These are phyloP conservation scores for Schwanniomyces polymorphus DNA, from an alignment of 805 yeast species.

Conservation along the genomic window DNA sequence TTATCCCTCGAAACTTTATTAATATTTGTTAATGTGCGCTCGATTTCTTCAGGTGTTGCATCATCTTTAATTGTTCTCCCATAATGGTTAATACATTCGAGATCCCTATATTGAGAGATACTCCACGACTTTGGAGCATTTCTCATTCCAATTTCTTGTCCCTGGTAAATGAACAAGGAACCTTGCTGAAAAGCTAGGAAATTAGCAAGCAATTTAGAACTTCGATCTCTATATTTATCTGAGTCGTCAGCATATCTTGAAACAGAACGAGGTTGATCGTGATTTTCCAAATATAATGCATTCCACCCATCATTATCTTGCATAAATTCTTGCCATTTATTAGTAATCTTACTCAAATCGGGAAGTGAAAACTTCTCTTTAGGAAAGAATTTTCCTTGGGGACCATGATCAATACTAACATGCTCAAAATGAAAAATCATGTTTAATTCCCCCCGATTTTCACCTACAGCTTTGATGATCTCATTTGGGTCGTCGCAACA, in stretches of 20 bases:
- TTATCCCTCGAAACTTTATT: too few relatives aligned
- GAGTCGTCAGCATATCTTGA: background rate
- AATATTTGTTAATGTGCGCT: too few relatives aligned
- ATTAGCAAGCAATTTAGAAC: too few relatives aligned
- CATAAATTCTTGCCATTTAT: slow-evolving; percentile 11
- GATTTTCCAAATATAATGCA: slow-evolving; percentile 1
- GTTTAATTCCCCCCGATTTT: too few relatives aligned
- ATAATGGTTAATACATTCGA: too few relatives aligned
- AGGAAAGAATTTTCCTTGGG: background rate
- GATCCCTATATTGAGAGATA: too few relatives aligned
- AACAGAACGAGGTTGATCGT: slow-evolving; percentile 1
- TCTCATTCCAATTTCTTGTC: too few relatives aligned
- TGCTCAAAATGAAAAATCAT: slow-evolving; percentile 21
- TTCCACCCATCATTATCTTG: slow-evolving; percentile 1
- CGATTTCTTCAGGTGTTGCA: too few relatives aligned
- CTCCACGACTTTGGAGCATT: too few relatives aligned
- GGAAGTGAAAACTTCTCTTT: slow-evolving; percentile 7
- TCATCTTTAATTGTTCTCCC: too few relatives aligned
- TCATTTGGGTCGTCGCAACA: background rate
- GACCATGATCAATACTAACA: slow-evolving; percentile 7
- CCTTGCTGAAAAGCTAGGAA: too few relatives aligned
- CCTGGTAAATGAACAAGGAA: too few relatives aligned
- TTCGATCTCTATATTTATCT: background rate
- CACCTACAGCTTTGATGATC: slow-evolving; percentile 14
- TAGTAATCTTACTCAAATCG: slow-evolving; percentile 8